A percentile compares a stretch with the other conserved stretches of the same genome.
These are phyloP conservation scores for Alternaria sp. DNA, from an alignment of 2,329 filamentous ascomycete genomes.

Conservation along the genomic window DNA sequence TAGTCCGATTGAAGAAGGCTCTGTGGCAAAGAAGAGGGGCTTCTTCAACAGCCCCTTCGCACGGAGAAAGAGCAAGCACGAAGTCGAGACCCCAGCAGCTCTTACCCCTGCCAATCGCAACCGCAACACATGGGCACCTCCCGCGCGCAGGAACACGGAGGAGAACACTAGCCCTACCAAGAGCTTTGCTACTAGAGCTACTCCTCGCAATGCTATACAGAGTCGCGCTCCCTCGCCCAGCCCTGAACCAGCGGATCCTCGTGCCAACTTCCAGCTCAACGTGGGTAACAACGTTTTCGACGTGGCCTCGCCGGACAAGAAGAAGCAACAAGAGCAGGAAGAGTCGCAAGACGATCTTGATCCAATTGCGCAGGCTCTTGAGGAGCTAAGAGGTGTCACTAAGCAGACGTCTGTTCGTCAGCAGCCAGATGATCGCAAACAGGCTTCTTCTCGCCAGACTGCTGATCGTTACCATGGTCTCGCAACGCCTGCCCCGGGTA, in stretches of 20 bases:
- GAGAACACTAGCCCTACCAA: slow-evolving; percentile 55
- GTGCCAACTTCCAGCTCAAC: slow-evolving; percentile 91
- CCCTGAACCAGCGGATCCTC: slow-evolving; percentile 83
- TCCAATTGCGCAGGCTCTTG: slow-evolving; percentile 89
- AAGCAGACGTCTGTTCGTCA: slow-evolving; percentile 83
- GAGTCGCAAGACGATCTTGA: slow-evolving; percentile 70
- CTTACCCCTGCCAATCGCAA: slow-evolving; percentile 44
- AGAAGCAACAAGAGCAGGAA: slow-evolving; percentile 53
- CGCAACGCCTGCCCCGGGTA: slow-evolving; percentile 71
- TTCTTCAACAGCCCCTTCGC: slow-evolving; percentile 93
- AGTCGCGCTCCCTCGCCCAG: slow-evolving; percentile 50
- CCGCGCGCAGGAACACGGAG: slow-evolving; percentile 47
- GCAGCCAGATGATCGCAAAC: slow-evolving; percentile 80
- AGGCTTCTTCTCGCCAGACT: slow-evolving; percentile 82
- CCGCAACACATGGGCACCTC: slow-evolving; percentile 62
- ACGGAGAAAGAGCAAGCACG: slow-evolving; percentile 84
- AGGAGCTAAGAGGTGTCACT: slow-evolving; percentile 85
- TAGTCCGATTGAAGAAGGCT: slow-evolving; percentile 44
- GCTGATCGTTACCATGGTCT: slow-evolving; percentile 96
- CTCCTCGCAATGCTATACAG: slow-evolving; percentile 33
- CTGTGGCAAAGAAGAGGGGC: slow-evolving; percentile 74
- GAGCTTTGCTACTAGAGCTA: slow-evolving; percentile 39
- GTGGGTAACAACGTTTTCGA: slow-evolving; percentile 96
- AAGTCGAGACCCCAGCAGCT: slow-evolving; percentile 65
- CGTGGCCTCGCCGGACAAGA: slow-evolving; percentile 76